phyloP scores from a whole-genome alignment of 129 eudicot species.

The Logfia minima region DNA sequence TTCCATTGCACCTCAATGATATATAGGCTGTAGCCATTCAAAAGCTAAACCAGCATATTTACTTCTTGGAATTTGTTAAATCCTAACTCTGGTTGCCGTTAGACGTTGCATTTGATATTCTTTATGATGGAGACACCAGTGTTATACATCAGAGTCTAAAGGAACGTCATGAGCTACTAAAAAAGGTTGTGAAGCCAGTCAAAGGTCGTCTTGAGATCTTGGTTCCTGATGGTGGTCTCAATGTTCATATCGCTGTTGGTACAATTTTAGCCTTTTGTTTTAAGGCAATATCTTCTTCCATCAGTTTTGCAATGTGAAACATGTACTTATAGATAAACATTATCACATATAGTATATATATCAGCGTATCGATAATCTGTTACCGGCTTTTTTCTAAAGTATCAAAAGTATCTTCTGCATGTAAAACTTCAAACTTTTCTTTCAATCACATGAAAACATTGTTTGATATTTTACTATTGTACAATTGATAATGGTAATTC shows the following conservation, averaged over 20 bases:
- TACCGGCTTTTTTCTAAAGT: not conserved
- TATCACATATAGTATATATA: not conserved
- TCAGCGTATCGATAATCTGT: not conserved
- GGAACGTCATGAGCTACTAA: conserved; percentile 75
- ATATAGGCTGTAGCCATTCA: conserved; percentile 11
- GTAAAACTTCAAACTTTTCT: not conserved
- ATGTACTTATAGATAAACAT: not conserved
- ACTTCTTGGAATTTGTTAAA: conserved; percentile 28
- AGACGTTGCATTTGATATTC: conserved; percentile 94
- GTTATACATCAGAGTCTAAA: conserved; percentile 93
- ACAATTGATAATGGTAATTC: conserved; percentile 25
- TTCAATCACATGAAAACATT: conserved; percentile 13
- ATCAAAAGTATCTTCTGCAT: not conserved
- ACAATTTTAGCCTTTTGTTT: not conserved
- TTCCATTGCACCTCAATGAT: conserved; percentile 21
- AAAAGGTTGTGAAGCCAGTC: conserved; percentile 75
- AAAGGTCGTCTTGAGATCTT: conserved; percentile 80
- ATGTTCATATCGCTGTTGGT: conserved; percentile 64
- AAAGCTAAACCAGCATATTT: not conserved
- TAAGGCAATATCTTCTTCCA: not conserved
- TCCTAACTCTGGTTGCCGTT: conserved; percentile 42
- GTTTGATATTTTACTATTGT: conserved; percentile 5
- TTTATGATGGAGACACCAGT: conserved; percentile 94
- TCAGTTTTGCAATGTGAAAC: not conserved
- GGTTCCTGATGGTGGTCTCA: conserved; percentile 81